Percentiles rank a stretch among this genome's conserved stretches.
Evolutionary conservation across 768 basidiomycete genomes (phyloP).

Genomic region (Russula brevipes): DNA sequence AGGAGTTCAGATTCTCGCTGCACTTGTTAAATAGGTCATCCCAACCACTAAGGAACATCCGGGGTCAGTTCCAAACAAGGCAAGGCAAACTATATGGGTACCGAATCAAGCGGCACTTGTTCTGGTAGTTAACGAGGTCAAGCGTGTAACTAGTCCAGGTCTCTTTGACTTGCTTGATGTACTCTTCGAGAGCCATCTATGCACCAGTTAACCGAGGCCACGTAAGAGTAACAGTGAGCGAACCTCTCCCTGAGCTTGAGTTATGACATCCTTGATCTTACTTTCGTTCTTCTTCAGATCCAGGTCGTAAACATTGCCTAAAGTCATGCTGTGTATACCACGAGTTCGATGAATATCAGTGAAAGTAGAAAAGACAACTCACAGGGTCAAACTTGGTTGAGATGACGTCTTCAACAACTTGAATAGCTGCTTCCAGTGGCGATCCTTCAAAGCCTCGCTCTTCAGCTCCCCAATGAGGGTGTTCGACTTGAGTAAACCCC

Average conservation of each 20-base stretch:
- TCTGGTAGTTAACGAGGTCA: constrained; percentile 97
- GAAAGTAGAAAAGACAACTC: constrained; percentile 23
- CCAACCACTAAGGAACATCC: constrained; percentile 65
- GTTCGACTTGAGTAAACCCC: constrained; percentile 85
- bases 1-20: constrained; percentile 92
- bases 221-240: constrained; percentile 20
- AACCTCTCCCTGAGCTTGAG: constrained; percentile 97
- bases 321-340: constrained; percentile 68
- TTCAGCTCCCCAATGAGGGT: constrained; percentile 88
- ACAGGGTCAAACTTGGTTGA: constrained; percentile 74
- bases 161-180: constrained; percentile 94
- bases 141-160: constrained; percentile 94
- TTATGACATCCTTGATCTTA: constrained; percentile 88
- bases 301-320: constrained; percentile 95
- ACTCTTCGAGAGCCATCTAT: constrained; percentile 93
- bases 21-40: constrained; percentile 97
- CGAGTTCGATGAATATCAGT: constrained; percentile 12
- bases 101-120: constrained; percentile 94
- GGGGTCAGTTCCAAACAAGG: background rate
- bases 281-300: constrained; percentile 92
- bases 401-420: constrained; percentile 74
- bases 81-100: constrained; percentile 31
- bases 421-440: constrained; percentile 98
- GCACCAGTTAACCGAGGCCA: constrained; percentile 31
- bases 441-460: constrained; percentile 93